These are phyloP conservation scores for Pilatotrama ljubarskyi DNA, from an alignment of 768 basidiomycete genomes.

Conservation along the genomic window DNA sequence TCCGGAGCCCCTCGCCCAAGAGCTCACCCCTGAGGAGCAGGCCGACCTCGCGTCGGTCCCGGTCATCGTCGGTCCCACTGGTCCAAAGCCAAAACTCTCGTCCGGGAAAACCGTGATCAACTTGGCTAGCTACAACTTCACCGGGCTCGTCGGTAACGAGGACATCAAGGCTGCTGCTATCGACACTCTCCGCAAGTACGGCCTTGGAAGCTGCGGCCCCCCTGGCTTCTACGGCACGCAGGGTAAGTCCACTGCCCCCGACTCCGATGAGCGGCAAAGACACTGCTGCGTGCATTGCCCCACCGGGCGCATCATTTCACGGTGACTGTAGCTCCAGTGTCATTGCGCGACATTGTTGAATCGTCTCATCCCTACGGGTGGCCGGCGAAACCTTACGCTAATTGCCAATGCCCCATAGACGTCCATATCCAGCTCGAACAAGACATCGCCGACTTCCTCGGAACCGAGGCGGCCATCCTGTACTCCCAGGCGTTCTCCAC, in stretches of 20 bases:
- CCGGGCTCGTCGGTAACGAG: conserved; percentile 87
- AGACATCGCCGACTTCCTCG: conserved; percentile 88
- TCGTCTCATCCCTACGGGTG: no score
- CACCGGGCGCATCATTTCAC: background rate
- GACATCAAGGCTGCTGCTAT: conserved; percentile 82
- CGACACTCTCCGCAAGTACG: conserved; percentile 84
- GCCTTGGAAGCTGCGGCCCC: conserved; percentile 93
- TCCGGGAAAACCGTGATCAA: conserved; percentile 79
- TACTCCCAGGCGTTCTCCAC: conserved; percentile 95
- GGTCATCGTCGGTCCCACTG: conserved; percentile 75
- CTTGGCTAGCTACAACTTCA: conserved; percentile 89
- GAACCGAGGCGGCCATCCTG: conserved; percentile 84
- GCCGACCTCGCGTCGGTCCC: conserved; percentile 75
- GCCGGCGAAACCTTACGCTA: background rate
- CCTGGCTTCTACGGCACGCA: conserved; percentile 97
- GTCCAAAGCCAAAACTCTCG: conserved; percentile 80
- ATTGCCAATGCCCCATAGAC: conserved; percentile 46
- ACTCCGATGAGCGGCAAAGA: no score
- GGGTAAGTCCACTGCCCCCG: conserved; percentile 49
- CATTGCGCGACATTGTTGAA: no score
- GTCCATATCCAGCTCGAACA: conserved; percentile 89
- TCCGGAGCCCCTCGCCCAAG: conserved; percentile 78
- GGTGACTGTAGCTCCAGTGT: background rate
- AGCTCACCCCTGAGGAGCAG: conserved; percentile 58
- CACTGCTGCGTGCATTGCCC: no score